Evolutionary conservation across 75 land plant species (phyloP), one percentile per base, ranked within the genome.

Genomic region (Isoetes taiwanensis): DNA sequence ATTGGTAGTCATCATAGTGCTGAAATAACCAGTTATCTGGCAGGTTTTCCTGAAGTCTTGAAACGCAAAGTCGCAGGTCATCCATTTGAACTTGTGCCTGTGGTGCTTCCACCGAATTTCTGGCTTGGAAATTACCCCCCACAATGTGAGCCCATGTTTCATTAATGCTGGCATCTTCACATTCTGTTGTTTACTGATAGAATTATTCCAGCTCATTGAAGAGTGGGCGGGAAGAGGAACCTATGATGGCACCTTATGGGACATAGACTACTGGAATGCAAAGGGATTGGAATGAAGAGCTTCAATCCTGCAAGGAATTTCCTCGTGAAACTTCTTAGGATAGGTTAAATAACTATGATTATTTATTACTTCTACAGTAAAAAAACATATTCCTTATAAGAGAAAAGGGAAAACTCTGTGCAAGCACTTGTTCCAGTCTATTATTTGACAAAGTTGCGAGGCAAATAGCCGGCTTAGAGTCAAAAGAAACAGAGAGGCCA

Each of bases 261-360:
- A 79, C 83, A 27, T 95, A 94, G 80, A 63, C 80, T 17, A 73
- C 84, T 60, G 99, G 99, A 31, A 84, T 94, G 94, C 99, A 88
- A 61, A 72, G 99, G 50, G 99, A 94, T 41, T 87, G 95, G 99
- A 94, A 94, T 68, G 98, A 91, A 62, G 99, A 94, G 50, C 68
- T 88, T 58, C 99, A 94, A 59, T 88, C 96, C 31, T 94, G 99
- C 61, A 69, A 90, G 31, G 99, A 94, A 41, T 88, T 94, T 65
- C 85, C 99, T 31, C 79, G 81, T 53, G 65, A 76, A 27, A 68
- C 64, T 41, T 72, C 70, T 25, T 96, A 88, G 57, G 99, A 94
- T 72, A 84, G 99, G 99, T 94, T n/a, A n/a, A n/a, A n/a, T n/a
- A n/a, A n/a, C n/a, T n/a, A n/a, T n/a, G n/a, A n/a, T n/a, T n/a